Evolutionary conservation across 208 protist genomes (phyloP), one percentile per base, ranked within the genome.

Genomic region (Sergeia podlipaevii): DNA sequence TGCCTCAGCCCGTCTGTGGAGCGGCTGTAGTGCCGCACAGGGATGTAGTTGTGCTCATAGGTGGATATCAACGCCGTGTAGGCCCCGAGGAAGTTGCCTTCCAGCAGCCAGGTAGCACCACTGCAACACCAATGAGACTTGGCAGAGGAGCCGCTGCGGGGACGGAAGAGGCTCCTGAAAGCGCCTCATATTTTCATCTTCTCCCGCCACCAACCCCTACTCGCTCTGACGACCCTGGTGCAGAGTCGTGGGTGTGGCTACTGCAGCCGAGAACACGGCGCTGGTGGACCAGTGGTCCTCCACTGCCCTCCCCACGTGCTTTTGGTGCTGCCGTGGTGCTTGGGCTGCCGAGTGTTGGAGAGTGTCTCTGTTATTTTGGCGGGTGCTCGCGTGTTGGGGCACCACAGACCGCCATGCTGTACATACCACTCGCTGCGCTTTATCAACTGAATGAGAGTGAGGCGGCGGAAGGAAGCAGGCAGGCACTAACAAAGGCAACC

Each of bases 361-460:
- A 41, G 2, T 80, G 68, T 23, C 33, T 80, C 11, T 75, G 68
- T 41, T 80, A 80, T 56, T 76, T 80, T 44, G 74, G 74, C 42
- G 74, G 74, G 33, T 76, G 74, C 34, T 49, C 63, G 15, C 65
- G 46, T 37, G 74, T 60, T 0, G 67, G 71, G 27, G 28, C 54
- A 13, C 74, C 74, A 15, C 68, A 80, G 60, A 80, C 64, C 36
- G 47, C 68, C 11, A 80, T 80, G 74, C 59, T 75, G 6, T 80
- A 76, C 60, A 63, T 80, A 4, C 74, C 74, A 6, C 56, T 80
- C 54, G 2, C 29, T 27, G 10, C 10, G 32, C 38, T 55, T 34
- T 4, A 36, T 47, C 11, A 17, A 41, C 21, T 20, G 46, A 41
- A 3, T 3, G 15, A 1, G 20, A 36, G 18, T 15, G 13, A 2